These are phyloP conservation scores for Termitomyces sp. DNA, from an alignment of 768 basidiomycete species.

Conservation along the genomic window DNA sequence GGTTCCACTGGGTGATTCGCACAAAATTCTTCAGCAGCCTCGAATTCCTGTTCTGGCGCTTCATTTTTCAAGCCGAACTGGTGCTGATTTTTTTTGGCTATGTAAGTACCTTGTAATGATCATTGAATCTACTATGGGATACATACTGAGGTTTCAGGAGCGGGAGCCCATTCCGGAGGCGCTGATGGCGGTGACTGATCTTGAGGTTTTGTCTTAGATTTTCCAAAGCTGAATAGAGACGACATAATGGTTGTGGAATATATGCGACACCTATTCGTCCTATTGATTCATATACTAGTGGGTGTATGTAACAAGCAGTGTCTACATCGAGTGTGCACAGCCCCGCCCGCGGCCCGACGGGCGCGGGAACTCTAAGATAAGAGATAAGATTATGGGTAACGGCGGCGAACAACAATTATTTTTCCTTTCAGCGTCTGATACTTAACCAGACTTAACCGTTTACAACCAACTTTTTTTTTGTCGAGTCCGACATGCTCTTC, in stretches of 20 bases:
- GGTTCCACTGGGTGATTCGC: constrained; percentile 29
- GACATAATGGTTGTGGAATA: constrained; percentile 4
- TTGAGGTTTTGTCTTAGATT: neutral
- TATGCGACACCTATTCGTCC: too few species aligned
- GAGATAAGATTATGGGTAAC: constrained; percentile 9
- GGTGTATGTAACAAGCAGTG: too few species aligned
- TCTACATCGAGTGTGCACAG: too few species aligned
- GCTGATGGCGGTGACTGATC: constrained; percentile 32
- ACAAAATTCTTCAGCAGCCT: constrained; percentile 52
- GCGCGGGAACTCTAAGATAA: constrained; percentile 3
- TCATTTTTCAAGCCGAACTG: constrained; percentile 49
- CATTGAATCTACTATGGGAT: neutral
- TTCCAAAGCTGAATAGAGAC: constrained; percentile 10
- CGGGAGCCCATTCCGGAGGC: constrained; percentile 59
- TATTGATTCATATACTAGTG: too few species aligned
- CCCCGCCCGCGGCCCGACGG: too few species aligned
- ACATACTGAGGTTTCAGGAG: constrained; percentile 46
- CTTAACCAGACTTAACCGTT: too few species aligned
- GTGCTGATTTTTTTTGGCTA: constrained; percentile 27
- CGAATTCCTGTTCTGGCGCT: constrained; percentile 53
- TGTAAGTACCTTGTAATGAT: neutral
- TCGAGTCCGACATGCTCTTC: constrained; percentile 63
- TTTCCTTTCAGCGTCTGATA: neutral
- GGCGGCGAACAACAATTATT: neutral
- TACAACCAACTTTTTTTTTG: neutral